A percentile compares a stretch with the other conserved stretches of the same genome.
phyloP scores from a whole-genome alignment of 108 stramenopile species.

The Hondaea fermentalgiana region DNA sequence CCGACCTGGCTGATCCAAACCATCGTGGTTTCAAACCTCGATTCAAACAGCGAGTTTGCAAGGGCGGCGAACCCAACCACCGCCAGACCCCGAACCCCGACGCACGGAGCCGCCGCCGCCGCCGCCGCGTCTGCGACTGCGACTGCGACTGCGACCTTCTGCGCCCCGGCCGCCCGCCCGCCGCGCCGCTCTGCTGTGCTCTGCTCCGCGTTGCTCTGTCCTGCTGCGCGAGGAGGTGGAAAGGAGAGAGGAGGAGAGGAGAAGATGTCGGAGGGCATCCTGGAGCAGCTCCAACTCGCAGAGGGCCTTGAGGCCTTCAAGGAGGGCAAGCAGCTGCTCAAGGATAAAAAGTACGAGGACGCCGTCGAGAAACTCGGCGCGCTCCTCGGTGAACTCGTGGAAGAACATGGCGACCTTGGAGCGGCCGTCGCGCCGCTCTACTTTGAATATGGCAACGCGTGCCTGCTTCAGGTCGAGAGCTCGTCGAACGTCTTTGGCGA shows the following conservation, averaged over 20 bases:
- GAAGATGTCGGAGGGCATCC: not conserved
- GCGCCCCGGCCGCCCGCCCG: too few species aligned
- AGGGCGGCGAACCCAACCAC: too few species aligned
- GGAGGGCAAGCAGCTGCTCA: not conserved
- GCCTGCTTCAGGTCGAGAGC: not conserved
- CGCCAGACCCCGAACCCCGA: too few species aligned
- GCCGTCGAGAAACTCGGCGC: not conserved
- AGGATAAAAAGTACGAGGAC: not conserved
- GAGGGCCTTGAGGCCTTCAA: not conserved
- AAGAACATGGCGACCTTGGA: not conserved
- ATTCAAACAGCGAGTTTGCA: too few species aligned
- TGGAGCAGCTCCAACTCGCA: not conserved
- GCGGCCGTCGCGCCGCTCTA: not conserved
- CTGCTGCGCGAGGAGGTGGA: too few species aligned
- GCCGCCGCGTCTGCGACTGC: too few species aligned
- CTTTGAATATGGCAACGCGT: conserved; percentile 1
- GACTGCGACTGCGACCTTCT: too few species aligned
- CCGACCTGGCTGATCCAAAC: too few species aligned
- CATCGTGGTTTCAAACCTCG: too few species aligned
- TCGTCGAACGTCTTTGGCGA: conserved; percentile 11
- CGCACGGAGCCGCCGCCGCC: too few species aligned
- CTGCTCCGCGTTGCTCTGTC: too few species aligned
- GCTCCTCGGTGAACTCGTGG: not conserved
- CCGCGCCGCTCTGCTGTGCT: too few species aligned
- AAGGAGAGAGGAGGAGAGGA: not conserved